These are phyloP conservation scores for Blastobotrys serpentis DNA, from an alignment of 1,139 yeast species.

Conservation along the genomic window DNA sequence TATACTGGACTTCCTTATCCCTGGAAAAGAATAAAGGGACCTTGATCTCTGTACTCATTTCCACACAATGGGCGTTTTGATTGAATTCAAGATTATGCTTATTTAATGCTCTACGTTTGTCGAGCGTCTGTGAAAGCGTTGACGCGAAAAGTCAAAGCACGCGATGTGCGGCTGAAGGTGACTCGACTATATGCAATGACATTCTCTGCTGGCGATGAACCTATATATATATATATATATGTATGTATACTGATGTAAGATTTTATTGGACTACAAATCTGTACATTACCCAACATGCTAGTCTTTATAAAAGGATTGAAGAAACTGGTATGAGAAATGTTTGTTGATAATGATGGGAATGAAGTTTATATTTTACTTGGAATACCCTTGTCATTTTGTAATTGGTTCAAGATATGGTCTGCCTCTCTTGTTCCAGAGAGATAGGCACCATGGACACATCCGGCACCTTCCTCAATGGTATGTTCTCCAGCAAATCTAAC, in stretches of 20 bases:
- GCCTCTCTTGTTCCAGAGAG: constrained; percentile 71
- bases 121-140: not conserved
- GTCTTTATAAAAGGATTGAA: too few relatives aligned
- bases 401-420: constrained; percentile 29
- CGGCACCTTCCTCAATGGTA: constrained; percentile 68
- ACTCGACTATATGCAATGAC: too few relatives aligned
- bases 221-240: too few relatives aligned
- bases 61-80: not conserved
- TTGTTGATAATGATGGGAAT: too few relatives aligned
- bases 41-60: constrained; percentile 5
- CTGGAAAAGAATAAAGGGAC: not conserved
- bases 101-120: too few relatives aligned
- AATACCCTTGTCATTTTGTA: not conserved
- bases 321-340: not conserved
- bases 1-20: not conserved
- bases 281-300: too few relatives aligned
- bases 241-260: too few relatives aligned
- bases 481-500: constrained; percentile 84
- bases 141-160: too few relatives aligned
- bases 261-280: too few relatives aligned
- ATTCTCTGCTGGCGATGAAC: too few relatives aligned
- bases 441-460: constrained; percentile 86
- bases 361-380: constrained; percentile 1
- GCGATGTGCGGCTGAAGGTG: too few relatives aligned
- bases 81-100: too few relatives aligned